A percentile compares a stretch with the other conserved stretches of the same genome.
phyloP scores from a whole-genome alignment of 2,329 filamentous ascomycete genomes.

The Ophiostoma sp. region DNA sequence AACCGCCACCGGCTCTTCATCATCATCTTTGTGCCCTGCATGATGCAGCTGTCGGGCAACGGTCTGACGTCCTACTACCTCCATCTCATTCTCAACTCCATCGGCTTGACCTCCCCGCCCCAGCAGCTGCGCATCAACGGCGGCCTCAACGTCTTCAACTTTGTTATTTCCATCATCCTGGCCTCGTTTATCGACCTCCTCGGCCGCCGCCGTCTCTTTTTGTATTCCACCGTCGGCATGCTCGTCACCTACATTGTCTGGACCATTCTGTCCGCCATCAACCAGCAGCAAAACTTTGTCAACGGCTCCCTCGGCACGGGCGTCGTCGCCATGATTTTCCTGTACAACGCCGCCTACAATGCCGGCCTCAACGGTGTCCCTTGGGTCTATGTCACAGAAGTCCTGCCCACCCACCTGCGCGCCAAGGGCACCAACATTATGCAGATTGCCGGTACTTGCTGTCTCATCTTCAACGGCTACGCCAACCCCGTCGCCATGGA shows the following conservation, averaged over 20 bases:
- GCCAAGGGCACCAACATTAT: slow-evolving; percentile 37
- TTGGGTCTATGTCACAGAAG: slow-evolving; percentile 48
- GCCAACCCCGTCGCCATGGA: slow-evolving; percentile 37
- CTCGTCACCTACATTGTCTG: slow-evolving; percentile 22
- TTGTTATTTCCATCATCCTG: slow-evolving; percentile 15
- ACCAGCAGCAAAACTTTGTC: slow-evolving; percentile 49
- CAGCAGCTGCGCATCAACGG: slow-evolving; percentile 46
- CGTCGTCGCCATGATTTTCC: slow-evolving; percentile 40
- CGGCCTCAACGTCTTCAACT: slow-evolving; percentile 31
- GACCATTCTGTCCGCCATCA: slow-evolving; percentile 40
- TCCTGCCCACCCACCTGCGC: slow-evolving; percentile 43
- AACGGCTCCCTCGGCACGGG: background rate
- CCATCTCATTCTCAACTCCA: slow-evolving; percentile 14
- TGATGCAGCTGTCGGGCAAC: slow-evolving; percentile 21
- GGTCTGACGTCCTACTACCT: slow-evolving; percentile 25
- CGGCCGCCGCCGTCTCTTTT: slow-evolving; percentile 39
- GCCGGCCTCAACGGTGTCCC: slow-evolving; percentile 42
- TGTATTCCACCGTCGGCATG: slow-evolving; percentile 34
- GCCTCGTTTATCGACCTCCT: slow-evolving; percentile 35
- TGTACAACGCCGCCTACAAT: slow-evolving; percentile 42
- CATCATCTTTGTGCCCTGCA: slow-evolving; percentile 20
- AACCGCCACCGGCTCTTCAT: slow-evolving; percentile 26
- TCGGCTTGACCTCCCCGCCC: slow-evolving; percentile 38
- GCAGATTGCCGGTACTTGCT: slow-evolving; percentile 32
- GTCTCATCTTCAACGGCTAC: slow-evolving; percentile 42